Evolutionary conservation across 2,329 filamentous ascomycete species (phyloP), one percentile per base, ranked within the genome.

Genomic region (Ophiostoma sp.): DNA sequence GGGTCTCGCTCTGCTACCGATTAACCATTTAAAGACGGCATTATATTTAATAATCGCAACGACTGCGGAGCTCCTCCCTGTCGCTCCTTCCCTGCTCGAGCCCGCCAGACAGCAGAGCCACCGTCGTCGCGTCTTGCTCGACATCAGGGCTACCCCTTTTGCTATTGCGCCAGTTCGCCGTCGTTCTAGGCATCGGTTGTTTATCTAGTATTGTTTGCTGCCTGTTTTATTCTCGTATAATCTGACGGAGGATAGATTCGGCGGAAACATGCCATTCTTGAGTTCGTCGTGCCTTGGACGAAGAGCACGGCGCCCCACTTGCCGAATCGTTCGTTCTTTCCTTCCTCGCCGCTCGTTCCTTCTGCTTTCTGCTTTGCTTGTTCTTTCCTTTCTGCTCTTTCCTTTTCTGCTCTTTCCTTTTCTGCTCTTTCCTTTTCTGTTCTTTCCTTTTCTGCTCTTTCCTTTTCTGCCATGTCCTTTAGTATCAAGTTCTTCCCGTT

Each of bases 11-110:
- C 9, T 55, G 8, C 27, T 27, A 27, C 27, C 36, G 14, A 40
- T 8, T 40, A 41, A 16, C 14, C 27, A 62, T 16, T 62, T 16
- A 38, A 38, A 62, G 12, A 27, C 12, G 45, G 49, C 18, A 55
- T 12, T 55, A 27, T 27, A 4, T 55, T 55, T 55, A 4, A 55
- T 55, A 4, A 55, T 55, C 2, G 49, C 8, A 4, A 55, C 49
- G n/a, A 55, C 49, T 55, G 49, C 49, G 49, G 55, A 62, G 55
- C 55, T 62, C 55, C 55, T 62, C 58, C 47, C 47, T 52, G 3
- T 52, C 47, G 8, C 16, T 16, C 16, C 16, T 52, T 5, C 47
- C 14, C n/a, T 47, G 27, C 12, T 14, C 14, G 42, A 47, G 45
- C 45, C 14, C 27, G 27, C 27, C 42, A 45, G 42, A 8, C 42